A percentile compares a stretch with the other conserved stretches of the same genome.
Evolutionary conservation across 2,329 filamentous ascomycete species (phyloP).

Genomic region (Dactylellina drechsleri): DNA sequence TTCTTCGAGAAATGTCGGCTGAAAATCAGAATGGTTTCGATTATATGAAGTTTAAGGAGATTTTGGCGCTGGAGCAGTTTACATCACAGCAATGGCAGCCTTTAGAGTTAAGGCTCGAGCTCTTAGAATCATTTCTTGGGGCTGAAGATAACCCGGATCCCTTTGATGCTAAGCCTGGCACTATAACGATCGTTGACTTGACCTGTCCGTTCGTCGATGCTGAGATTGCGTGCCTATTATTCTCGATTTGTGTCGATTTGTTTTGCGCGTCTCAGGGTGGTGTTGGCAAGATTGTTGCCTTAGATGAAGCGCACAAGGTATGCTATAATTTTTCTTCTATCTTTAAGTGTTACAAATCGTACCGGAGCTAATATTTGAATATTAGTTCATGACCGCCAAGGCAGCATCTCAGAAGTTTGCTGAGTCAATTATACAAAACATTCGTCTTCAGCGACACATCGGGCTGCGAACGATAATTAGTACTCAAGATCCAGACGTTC

Average conservation of each 20-base stretch:
- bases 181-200: slow-evolving; percentile 75
- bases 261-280: slow-evolving; percentile 69
- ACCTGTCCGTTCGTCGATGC: slow-evolving; percentile 76
- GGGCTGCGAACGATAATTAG: slow-evolving; percentile 75
- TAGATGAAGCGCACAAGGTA: slow-evolving; percentile 80
- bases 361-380: not conserved
- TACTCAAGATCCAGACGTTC: slow-evolving; percentile 80
- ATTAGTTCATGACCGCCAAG: slow-evolving; percentile 59
- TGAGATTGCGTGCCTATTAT: slow-evolving; percentile 75
- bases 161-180: slow-evolving; percentile 62
- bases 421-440: slow-evolving; percentile 70
- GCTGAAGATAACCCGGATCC: slow-evolving; percentile 49
- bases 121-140: slow-evolving; percentile 58
- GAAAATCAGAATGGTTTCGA: slow-evolving; percentile 54
- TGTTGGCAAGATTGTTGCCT: slow-evolving; percentile 67
- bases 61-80: slow-evolving; percentile 50
- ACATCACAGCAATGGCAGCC: slow-evolving; percentile 52
- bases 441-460: slow-evolving; percentile 77
- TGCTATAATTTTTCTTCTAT: not conserved
- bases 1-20: slow-evolving; percentile 59
- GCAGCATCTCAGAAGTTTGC: slow-evolving; percentile 70
- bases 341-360: not conserved
- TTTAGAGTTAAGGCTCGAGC: slow-evolving; percentile 57
- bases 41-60: slow-evolving; percentile 57
- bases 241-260: slow-evolving; percentile 75